These are phyloP conservation scores for Scheffersomyces amazonensis DNA, from an alignment of 805 yeast genomes.

Conservation along the genomic window DNA sequence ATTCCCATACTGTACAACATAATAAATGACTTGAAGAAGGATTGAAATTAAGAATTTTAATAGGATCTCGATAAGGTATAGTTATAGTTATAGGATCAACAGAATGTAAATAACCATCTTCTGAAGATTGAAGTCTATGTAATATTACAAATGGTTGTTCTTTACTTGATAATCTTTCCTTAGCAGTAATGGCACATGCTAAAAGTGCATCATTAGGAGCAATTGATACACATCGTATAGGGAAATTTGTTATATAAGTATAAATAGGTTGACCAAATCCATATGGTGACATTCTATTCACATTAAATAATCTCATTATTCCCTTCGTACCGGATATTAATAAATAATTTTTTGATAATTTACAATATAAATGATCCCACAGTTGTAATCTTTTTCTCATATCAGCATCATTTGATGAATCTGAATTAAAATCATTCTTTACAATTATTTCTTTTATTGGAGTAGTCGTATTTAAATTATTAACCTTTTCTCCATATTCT, in stretches of 20 bases:
- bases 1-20: slow-evolving; percentile 75
- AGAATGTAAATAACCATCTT: slow-evolving; percentile 12
- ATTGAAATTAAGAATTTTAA: slow-evolving; percentile 71
- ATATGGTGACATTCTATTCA: slow-evolving; percentile 24
- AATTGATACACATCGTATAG: slow-evolving; percentile 75
- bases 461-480: slow-evolving; percentile 25
- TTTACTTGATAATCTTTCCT: slow-evolving; percentile 61
- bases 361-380: slow-evolving; percentile 64
- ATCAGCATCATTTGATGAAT: slow-evolving; percentile 17
- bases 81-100: slow-evolving; percentile 70
- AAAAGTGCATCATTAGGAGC: slow-evolving; percentile 61
- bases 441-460: slow-evolving; percentile 17
- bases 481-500: slow-evolving; percentile 57
- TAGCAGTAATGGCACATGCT: slow-evolving; percentile 82
- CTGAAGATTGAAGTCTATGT: slow-evolving; percentile 32
- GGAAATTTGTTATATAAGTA: slow-evolving; percentile 66
- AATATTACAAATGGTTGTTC: slow-evolving; percentile 76
- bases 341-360: slow-evolving; percentile 55
- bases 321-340: slow-evolving; percentile 76
- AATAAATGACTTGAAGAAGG: slow-evolving; percentile 66
- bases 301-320: slow-evolving; percentile 60
- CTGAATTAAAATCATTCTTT: slow-evolving; percentile 25
- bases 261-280: slow-evolving; percentile 62
- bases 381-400: slow-evolving; percentile 32
- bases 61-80: slow-evolving; percentile 83